phyloP scores from a whole-genome alignment of 2,329 filamentous ascomycete genomes.

The Daldinia eschscholtzii region DNA sequence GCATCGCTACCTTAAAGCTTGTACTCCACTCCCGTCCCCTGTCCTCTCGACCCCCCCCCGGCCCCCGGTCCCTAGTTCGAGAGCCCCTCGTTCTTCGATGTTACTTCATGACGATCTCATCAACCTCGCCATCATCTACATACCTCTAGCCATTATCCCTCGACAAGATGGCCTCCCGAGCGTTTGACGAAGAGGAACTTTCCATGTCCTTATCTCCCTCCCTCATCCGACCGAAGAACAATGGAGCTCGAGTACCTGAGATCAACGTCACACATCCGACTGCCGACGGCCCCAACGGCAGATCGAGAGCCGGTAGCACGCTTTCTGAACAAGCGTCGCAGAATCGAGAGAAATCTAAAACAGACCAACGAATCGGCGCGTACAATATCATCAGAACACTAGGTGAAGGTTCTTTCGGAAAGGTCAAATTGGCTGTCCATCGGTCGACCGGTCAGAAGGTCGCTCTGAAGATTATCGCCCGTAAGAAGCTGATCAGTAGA shows the following conservation, averaged over 20 bases:
- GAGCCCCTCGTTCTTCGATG: conserved; percentile 43
- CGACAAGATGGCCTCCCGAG: conserved; percentile 63
- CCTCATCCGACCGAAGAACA: conserved; percentile 68
- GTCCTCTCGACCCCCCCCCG: conserved; percentile 34
- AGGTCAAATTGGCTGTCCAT: conserved; percentile 97
- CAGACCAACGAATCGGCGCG: conserved; percentile 88
- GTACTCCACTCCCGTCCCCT: conserved; percentile 33
- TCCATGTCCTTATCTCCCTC: conserved; percentile 79
- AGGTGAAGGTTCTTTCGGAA: conserved; percentile 97
- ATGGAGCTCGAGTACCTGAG: conserved; percentile 53
- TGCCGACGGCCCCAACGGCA: conserved; percentile 51
- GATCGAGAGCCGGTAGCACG: conserved; percentile 42
- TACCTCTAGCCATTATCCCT: conserved; percentile 30
- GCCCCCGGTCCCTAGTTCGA: conserved; percentile 27
- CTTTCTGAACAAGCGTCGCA: conserved; percentile 50
- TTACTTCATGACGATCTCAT: conserved; percentile 46
- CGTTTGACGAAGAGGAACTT: conserved; percentile 84
- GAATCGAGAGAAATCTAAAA: conserved; percentile 66
- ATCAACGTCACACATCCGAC: conserved; percentile 54
- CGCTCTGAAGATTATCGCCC: conserved; percentile 95
- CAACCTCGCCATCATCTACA: conserved; percentile 40
- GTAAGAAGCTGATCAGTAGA: conserved; percentile 94
- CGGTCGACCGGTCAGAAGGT: conserved; percentile 94
- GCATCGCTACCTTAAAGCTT: conserved; percentile 31
- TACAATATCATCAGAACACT: conserved; percentile 92